phyloP scores from a whole-genome alignment of 2,329 filamentous ascomycete species.

The Didymella glomerata region DNA sequence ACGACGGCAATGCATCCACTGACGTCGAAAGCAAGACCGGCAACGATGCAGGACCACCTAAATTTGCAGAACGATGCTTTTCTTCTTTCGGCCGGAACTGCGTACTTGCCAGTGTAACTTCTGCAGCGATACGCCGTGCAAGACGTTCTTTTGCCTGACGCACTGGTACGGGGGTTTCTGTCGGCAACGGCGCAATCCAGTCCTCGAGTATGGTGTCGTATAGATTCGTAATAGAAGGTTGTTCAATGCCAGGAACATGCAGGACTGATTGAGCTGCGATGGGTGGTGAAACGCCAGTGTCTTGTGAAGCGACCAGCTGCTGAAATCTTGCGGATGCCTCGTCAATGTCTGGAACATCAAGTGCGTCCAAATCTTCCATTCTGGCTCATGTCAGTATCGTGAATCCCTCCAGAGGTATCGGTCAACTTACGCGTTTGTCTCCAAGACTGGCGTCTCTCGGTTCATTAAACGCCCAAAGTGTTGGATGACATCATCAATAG shows the following conservation, averaged over 20 bases:
- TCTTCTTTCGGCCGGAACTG: slow-evolving; percentile 25
- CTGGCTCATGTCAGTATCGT: slow-evolving; percentile 24
- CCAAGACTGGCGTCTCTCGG: background rate
- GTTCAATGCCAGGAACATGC: slow-evolving; percentile 16
- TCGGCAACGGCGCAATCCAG: slow-evolving; percentile 45
- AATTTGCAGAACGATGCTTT: slow-evolving; percentile 16
- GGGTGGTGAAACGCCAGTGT: slow-evolving; percentile 11
- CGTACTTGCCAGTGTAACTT: slow-evolving; percentile 49
- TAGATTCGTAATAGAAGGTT: slow-evolving; percentile 32
- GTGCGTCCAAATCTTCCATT: slow-evolving; percentile 31
- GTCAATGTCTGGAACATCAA: slow-evolving; percentile 44
- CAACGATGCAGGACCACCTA: slow-evolving; percentile 27
- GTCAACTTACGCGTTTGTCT: slow-evolving; percentile 31
- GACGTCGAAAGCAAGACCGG: slow-evolving; percentile 34
- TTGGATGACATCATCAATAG: slow-evolving; percentile 26
- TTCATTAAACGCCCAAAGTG: slow-evolving; percentile 28
- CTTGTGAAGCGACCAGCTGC: slow-evolving; percentile 23
- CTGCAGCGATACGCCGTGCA: slow-evolving; percentile 47
- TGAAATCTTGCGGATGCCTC: slow-evolving; percentile 37
- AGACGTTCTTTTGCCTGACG: slow-evolving; percentile 45
- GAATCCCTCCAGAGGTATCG: too few species aligned
- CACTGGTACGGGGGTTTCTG: slow-evolving; percentile 32
- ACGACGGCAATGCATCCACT: slow-evolving; percentile 16
- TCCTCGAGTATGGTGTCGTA: slow-evolving; percentile 46
- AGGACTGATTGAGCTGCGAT: slow-evolving; percentile 33